Evolutionary conservation across 345 rosid species (phyloP).

Genomic region (Eucalyptus paniculata): DNA sequence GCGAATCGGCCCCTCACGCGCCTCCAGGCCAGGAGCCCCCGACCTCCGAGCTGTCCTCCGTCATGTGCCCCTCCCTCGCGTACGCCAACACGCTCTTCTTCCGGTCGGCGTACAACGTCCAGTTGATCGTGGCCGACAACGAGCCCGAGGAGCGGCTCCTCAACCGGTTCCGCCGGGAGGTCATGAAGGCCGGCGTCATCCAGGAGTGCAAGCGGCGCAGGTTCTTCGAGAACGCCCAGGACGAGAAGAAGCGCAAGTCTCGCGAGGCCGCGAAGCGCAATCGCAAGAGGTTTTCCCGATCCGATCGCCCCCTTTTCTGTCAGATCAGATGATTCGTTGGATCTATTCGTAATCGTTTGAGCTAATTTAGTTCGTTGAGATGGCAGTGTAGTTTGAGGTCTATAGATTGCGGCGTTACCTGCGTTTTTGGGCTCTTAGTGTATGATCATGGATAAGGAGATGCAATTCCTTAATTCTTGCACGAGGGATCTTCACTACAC

Average conservation of each 20-base stretch:
- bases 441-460: background rate
- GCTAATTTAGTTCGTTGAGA: background rate
- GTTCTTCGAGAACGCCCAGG: conserved; percentile 15
- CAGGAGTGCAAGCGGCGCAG: conserved; percentile 12
- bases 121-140: conserved; percentile 56
- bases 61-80: conserved; percentile 61
- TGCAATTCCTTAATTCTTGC: background rate
- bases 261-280: conserved; percentile 16
- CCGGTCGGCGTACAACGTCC: conserved; percentile 57
- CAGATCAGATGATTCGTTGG: background rate
- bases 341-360: background rate
- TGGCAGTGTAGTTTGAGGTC: background rate
- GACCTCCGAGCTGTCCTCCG: conserved; percentile 32
- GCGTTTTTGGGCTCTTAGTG: background rate
- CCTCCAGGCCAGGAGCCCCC: conserved; percentile 4
- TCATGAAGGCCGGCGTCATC: conserved; percentile 12
- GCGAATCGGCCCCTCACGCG: conserved; percentile 5
- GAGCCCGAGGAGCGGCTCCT: conserved; percentile 65
- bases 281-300: background rate
- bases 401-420: background rate
- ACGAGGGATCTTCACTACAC: background rate
- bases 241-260: conserved; percentile 12
- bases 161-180: conserved; percentile 14
- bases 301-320: background rate
- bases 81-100: conserved; percentile 63